Base-by-base conservation (phyloP, 352 stramenopile species). In the Globisporangium cylindrosporum region DNA sequence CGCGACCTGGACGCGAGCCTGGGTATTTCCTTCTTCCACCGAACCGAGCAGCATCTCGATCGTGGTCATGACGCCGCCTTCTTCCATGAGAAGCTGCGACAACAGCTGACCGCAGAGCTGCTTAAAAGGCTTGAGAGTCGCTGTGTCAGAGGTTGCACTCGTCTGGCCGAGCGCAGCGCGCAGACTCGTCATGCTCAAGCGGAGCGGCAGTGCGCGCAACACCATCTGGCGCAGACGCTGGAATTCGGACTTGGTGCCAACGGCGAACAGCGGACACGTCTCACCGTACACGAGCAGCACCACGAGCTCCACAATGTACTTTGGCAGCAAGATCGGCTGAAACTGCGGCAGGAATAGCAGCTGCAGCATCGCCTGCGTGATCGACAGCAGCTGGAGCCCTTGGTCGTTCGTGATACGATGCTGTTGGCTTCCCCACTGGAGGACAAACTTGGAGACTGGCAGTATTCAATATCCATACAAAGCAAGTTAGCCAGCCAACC, bases 11-110 rank as follows among this genome's bases (percentile, higher is more conserved):
- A 94, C 79, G 54, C 87, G 80, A 41, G 89, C 89, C 71, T 94
- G 89, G 1, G 89, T 94, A 68, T 95, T 94, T 67, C 89, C 89
- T 46, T 93, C 87, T 27, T 93, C 86, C 27, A 96, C 87, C 0
- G 74, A 71, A 27, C 81, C 77, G 14, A 94, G 76, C 6, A 96
- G 69, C 77, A 94, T 91, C 61, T 96, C 89, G 61, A 96, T 91
- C 4, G 86, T 92, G 12, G 86, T 82, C 55, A 88, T 73, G 41
- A 96, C 88, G 24, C 89, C 88, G 24, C 87, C 86, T 22, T 88
- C 70, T 57, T 89, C 67, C 77, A 94, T 87, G 34, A 92, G 43
- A 25, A 93, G 72, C 12, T 77, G 70, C 4, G 85, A 85, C 22
- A 96, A 62, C 10, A 90, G 73, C 20, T 78, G 70, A 0, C 82